Base-by-base conservation (phyloP, 192 early-diverging fungal genomes). In the Coemansia sp. region DNA sequence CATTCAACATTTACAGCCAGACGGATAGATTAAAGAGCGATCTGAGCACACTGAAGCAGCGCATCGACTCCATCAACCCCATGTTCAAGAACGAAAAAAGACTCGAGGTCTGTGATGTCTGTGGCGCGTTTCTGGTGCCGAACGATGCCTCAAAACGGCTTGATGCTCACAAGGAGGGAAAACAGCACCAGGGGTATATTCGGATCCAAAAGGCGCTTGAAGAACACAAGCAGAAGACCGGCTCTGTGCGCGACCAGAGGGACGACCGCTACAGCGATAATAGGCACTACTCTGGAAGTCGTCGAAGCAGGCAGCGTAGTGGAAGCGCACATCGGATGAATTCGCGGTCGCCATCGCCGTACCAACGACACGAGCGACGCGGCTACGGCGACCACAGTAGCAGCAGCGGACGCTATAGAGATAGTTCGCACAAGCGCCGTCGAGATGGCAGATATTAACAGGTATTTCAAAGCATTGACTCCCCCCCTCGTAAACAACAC, bases 121-220 rank as follows among this genome's bases (percentile, higher is more conserved):
- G 93, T 72, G 89, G 90, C 40, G 93, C 92, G 7, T 90, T 92
- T 40, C 72, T 94, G 58, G 93, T 94, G 39, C 87, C 89, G 46
- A 91, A 91, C 66, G 93, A 94, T 66, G 87, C 91, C 20, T 85
- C 90, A n/a, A 88, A 92, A 67, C 79, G 90, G 13, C 79, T 92
- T 70, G 90, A 90, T 63, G 91, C 92, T 31, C 93, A 94, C 73
- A 83, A 89, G 37, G 86, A 89, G 35, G 93, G 93, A 31, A 93
- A 93, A 68, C 93, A 94, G 72, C 93, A 94, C 71, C 83, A 86
- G 56, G 93, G 93, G 2, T 94, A 93, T 70, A 77, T 88, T 23
- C 87, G 85, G 46, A 91, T 94, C 45, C 86, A 90, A 55, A 85
- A 88, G 53, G 88, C 91, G 16, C 79, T 89, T 43, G 87, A 91